Evolutionary conservation across 495 filamentous ascomycete species (phyloP).

Genomic region (Aspergillus coremiiformis): DNA sequence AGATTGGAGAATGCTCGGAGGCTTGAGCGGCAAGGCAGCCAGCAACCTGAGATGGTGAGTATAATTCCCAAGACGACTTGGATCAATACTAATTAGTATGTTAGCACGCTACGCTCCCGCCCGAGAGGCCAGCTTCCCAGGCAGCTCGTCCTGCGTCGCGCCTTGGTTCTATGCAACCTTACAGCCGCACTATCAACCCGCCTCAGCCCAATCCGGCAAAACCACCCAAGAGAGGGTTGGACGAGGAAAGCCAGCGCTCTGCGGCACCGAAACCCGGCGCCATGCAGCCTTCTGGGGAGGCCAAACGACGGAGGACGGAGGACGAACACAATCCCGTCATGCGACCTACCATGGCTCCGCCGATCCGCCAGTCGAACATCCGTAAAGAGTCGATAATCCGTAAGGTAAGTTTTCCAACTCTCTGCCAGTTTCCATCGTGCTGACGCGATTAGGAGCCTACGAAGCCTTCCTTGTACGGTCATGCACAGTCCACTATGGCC

Average conservation of each 20-base stretch:
- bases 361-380: constrained; percentile 72
- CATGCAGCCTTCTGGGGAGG: constrained; percentile 41
- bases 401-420: constrained; percentile 1
- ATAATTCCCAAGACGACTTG: not conserved
- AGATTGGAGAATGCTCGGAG: constrained; percentile 58
- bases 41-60: constrained; percentile 41
- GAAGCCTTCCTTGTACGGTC: constrained; percentile 56
- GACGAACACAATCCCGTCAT: constrained; percentile 46
- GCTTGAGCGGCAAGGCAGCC: constrained; percentile 46
- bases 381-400: constrained; percentile 51
- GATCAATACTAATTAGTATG: constrained; percentile 17
- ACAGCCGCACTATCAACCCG: constrained; percentile 39
- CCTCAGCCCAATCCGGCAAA: constrained; percentile 57
- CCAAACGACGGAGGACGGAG: constrained; percentile 52
- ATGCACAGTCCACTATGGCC: constrained; percentile 46
- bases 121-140: constrained; percentile 27
- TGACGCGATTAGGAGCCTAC: constrained; percentile 42
- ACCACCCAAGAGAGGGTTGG: constrained; percentile 53
- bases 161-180: constrained; percentile 47
- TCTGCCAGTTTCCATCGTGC: not conserved
- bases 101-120: constrained; percentile 21
- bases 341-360: constrained; percentile 64
- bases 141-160: constrained; percentile 45
- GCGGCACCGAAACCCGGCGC: constrained; percentile 36
- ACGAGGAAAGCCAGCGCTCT: constrained; percentile 43